Percentiles rank a stretch among this genome's conserved stretches.
These are phyloP conservation scores for Lizonia empirigonia DNA, from an alignment of 2,329 filamentous ascomycete species.

Conservation along the genomic window DNA sequence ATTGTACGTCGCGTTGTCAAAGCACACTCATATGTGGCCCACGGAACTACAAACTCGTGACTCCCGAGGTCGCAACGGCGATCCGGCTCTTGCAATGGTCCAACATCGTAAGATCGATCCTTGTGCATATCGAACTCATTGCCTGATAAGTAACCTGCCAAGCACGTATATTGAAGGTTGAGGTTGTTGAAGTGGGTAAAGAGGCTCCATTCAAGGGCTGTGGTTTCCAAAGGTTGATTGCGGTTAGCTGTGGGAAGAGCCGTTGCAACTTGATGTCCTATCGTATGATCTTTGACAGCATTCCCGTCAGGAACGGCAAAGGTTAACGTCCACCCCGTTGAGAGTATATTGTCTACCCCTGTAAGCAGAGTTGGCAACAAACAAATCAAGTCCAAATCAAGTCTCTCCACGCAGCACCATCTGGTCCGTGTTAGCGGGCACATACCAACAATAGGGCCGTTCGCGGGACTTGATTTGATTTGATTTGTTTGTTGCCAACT, in stretches of 20 bases:
- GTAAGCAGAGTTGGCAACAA: too few species aligned
- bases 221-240: not conserved
- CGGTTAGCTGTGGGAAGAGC: not conserved
- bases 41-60: not conserved
- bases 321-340: too few species aligned
- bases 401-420: too few species aligned
- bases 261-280: not conserved
- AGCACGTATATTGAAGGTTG: not conserved
- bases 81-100: conserved; percentile 1
- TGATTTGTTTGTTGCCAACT: too few species aligned
- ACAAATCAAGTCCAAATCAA: too few species aligned
- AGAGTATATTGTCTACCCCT: too few species aligned
- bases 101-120: not conserved
- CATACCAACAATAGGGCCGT: too few species aligned
- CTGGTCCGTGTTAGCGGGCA: too few species aligned
- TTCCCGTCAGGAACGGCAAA: not conserved
- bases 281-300: not conserved
- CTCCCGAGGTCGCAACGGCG: not conserved
- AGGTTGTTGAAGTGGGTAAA: not conserved
- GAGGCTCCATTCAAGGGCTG: not conserved
- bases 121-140: not conserved
- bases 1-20: not conserved
- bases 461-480: too few species aligned
- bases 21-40: not conserved
- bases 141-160: not conserved